Conservation (phyloP, 345 rosid genomes). For the Cardiospermum halicacabum region DNA sequence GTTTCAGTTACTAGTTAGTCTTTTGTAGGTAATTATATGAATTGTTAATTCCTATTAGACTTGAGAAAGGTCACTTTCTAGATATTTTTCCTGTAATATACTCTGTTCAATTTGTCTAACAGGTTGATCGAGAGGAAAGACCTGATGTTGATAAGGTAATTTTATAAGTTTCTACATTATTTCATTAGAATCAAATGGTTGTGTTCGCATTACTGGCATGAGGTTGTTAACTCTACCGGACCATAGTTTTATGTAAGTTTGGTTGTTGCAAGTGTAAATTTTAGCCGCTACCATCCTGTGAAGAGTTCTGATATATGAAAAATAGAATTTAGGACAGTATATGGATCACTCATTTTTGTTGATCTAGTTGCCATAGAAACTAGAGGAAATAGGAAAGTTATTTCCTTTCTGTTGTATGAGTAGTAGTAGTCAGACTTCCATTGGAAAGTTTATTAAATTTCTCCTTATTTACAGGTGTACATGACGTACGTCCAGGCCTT, state of each 20-base stretch:
- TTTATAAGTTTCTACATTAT: background rate
- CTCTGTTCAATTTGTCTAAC: slow-evolving; percentile 25
- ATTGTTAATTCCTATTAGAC: background rate
- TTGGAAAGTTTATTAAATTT: background rate
- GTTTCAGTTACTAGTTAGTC: background rate
- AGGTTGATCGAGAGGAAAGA: slow-evolving; percentile 96
- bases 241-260: background rate
- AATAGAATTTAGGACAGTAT: background rate
- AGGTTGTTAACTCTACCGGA: background rate
- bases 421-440: background rate
- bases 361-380: background rate
- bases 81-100: slow-evolving; percentile 8
- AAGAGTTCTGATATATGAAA: background rate
- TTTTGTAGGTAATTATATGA: background rate
- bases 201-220: background rate
- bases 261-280: background rate
- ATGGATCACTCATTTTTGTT: background rate
- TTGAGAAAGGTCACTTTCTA: background rate
- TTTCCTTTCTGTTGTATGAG: background rate
- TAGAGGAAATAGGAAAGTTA: background rate
- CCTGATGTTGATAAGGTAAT: slow-evolving; percentile 94
- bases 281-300: background rate
- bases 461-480: slow-evolving; percentile 56
- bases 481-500: slow-evolving; percentile 93
- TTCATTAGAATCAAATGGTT: background rate